phyloP scores from a whole-genome alignment of 345 rosid species.

The Citrus cavaleriei region DNA sequence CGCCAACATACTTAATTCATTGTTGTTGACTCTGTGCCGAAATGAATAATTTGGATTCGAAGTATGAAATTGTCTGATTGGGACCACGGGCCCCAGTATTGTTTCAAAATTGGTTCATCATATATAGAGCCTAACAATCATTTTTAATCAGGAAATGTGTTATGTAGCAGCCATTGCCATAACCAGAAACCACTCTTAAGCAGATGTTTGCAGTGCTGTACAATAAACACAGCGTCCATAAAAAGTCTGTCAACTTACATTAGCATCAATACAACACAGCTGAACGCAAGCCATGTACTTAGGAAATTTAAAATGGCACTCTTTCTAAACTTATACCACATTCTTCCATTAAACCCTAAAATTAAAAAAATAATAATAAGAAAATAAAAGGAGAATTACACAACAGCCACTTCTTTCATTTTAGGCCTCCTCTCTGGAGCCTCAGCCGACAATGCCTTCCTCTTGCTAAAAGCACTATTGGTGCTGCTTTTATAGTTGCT shows the following conservation, averaged over 20 bases:
- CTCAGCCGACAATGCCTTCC: slow-evolving; percentile 38
- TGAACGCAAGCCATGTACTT: neutral
- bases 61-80: too few species aligned
- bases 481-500: slow-evolving; percentile 10
- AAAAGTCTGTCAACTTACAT: neutral
- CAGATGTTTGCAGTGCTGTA: too few species aligned
- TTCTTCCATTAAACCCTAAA: neutral
- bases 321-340: neutral
- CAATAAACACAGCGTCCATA: neutral
- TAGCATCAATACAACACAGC: neutral
- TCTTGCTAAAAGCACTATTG: slow-evolving; percentile 22
- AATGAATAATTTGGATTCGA: too few species aligned
- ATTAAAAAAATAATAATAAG: neutral
- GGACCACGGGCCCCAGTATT: too few species aligned
- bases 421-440: slow-evolving; percentile 32
- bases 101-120: too few species aligned
- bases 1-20: too few species aligned
- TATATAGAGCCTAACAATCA: too few species aligned
- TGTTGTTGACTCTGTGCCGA: too few species aligned
- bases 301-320: neutral
- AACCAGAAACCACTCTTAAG: too few species aligned
- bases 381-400: neutral
- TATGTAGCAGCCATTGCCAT: too few species aligned
- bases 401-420: slow-evolving; percentile 31
- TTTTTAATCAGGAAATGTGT: too few species aligned